Conservation (phyloP, 129 eudicot species). For the Chrysanthemum seticuspe region DNA sequence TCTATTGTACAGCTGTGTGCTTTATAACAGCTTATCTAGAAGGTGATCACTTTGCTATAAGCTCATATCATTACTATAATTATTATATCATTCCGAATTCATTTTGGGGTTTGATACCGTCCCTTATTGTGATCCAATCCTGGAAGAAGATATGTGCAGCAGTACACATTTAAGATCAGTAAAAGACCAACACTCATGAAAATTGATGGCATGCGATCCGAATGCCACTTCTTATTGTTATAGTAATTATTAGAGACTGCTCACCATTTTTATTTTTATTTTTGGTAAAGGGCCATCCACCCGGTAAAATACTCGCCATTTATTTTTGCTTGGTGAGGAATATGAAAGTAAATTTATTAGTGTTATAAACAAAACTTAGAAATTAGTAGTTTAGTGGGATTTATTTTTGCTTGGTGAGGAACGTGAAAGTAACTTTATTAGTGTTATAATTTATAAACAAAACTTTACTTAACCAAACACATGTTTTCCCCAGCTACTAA, state of each 20-base stretch:
- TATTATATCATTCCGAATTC: conserved; percentile 64
- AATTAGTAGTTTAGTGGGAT: neutral
- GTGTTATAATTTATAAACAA: neutral
- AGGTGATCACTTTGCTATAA: conserved; percentile 69
- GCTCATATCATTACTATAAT: conserved; percentile 49
- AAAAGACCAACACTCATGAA: conserved; percentile 55
- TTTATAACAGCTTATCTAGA: conserved; percentile 63
- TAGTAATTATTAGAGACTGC: neutral
- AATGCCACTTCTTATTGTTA: neutral
- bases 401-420: neutral
- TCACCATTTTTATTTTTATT: neutral
- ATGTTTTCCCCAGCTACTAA: neutral
- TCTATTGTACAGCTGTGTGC: conserved; percentile 73
- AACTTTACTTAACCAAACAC: neutral
- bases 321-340: neutral
- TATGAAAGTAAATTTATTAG: neutral
- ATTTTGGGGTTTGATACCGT: conserved; percentile 66
- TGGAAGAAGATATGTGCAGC: conserved; percentile 82
- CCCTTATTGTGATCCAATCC: conserved; percentile 54
- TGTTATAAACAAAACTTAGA: no score
- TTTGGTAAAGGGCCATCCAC: no score
- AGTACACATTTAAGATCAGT: conserved; percentile 39
- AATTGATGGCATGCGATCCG: neutral
- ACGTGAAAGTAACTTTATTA: neutral
- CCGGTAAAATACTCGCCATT: neutral